Evolutionary conservation across 176 grass and related monocot genomes (phyloP).

Genomic region (Phoenix roebelenii): DNA sequence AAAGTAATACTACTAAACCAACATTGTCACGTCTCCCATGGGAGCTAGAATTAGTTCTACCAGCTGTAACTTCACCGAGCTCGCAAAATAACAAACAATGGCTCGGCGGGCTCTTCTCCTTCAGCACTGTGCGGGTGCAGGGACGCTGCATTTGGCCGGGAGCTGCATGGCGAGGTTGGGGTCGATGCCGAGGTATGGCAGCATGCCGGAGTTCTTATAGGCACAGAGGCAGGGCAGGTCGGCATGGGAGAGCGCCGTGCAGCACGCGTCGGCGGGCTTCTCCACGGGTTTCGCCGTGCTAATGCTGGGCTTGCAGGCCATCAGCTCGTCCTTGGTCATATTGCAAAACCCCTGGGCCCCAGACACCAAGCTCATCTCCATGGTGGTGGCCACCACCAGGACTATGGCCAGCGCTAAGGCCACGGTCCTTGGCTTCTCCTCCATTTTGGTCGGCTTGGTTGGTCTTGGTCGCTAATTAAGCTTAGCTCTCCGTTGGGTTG

Average conservation of each 20-base stretch:
- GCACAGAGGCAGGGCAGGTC: constrained; percentile 23
- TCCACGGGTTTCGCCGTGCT: neutral
- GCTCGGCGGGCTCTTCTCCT: no score
- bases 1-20: no score
- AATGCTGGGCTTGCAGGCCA: constrained; percentile 23
- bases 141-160: constrained; percentile 29
- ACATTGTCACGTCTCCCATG: no score
- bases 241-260: constrained; percentile 10
- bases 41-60: no score
- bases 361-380: neutral
- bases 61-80: no score
- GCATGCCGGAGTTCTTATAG: constrained; percentile 1
- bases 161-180: constrained; percentile 25
- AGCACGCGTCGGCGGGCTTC: neutral
- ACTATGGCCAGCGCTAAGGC: constrained; percentile 1
- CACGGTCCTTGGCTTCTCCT: constrained; percentile 8
- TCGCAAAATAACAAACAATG: no score
- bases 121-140: neutral
- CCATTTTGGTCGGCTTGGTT: neutral
- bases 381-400: neutral
- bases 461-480: no score
- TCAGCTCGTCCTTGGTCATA: neutral
- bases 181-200: constrained; percentile 26
- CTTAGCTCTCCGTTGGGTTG: no score
- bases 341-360: neutral